phyloP scores from a whole-genome alignment of 2,329 filamentous ascomycete genomes.

The Samsoniella hepiali region DNA sequence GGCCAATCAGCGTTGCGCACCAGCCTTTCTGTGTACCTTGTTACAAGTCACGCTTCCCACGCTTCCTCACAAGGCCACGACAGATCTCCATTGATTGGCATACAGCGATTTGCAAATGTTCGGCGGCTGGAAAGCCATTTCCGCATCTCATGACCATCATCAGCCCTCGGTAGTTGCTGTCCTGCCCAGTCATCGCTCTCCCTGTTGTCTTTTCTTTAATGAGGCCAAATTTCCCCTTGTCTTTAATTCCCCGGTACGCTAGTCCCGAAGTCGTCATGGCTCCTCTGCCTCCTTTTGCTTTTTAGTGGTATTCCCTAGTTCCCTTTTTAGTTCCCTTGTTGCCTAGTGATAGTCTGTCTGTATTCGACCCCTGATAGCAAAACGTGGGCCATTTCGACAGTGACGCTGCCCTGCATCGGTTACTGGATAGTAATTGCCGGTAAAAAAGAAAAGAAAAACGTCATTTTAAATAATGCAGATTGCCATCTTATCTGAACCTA shows the following conservation, averaged over 20 bases:
- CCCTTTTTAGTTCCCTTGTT: background rate
- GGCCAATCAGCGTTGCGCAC: constrained; percentile 10
- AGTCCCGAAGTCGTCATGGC: background rate
- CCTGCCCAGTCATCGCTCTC: background rate
- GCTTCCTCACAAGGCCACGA: background rate
- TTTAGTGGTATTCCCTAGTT: background rate
- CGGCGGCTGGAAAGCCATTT: background rate
- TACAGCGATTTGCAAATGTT: background rate
- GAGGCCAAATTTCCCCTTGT: constrained; percentile 11
- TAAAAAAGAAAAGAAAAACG: background rate
- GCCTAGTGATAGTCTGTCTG: no score
- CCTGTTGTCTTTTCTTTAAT: background rate
- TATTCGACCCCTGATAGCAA: no score
- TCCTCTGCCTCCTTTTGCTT: background rate
- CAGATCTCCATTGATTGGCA: background rate
- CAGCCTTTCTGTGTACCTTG: background rate
- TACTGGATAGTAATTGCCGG: background rate
- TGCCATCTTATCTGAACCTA: no score
- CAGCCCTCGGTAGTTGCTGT: background rate
- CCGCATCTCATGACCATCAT: background rate
- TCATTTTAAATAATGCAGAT: background rate
- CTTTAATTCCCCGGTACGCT: constrained; percentile 12
- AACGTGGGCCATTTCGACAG: constrained; percentile 6
- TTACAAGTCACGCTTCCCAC: background rate
- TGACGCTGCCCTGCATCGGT: background rate